phyloP scores from a whole-genome alignment of 805 yeast species.

The Pichia nanzhaoensis region DNA sequence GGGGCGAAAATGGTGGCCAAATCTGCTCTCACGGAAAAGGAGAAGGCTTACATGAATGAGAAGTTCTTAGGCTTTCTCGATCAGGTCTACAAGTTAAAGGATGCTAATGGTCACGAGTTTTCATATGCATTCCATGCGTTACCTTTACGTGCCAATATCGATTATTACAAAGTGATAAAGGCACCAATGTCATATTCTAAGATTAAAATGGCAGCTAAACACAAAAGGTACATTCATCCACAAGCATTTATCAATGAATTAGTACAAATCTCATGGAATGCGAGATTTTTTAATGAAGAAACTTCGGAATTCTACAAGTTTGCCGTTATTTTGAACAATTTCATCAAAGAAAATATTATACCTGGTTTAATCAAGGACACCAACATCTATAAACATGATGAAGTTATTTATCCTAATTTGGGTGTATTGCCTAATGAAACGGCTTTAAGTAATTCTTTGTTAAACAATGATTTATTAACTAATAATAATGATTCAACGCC shows the following conservation, averaged over 20 bases:
- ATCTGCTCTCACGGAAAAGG: slow-evolving; percentile 9
- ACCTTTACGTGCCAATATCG: slow-evolving; percentile 67
- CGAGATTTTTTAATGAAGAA: slow-evolving; percentile 72
- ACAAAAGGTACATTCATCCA: slow-evolving; percentile 47
- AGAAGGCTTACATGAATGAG: slow-evolving; percentile 18
- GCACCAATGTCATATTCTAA: slow-evolving; percentile 79
- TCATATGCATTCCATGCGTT: slow-evolving; percentile 51
- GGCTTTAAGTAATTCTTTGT: neutral
- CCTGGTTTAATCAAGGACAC: slow-evolving; percentile 41
- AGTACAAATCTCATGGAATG: slow-evolving; percentile 86
- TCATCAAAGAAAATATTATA: slow-evolving; percentile 39
- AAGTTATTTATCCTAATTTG: slow-evolving; percentile 51
- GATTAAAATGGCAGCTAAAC: slow-evolving; percentile 53
- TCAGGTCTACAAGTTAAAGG: slow-evolving; percentile 21
- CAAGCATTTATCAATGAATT: slow-evolving; percentile 71
- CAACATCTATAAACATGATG: slow-evolving; percentile 29
- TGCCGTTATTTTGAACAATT: slow-evolving; percentile 55
- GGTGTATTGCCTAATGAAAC: slow-evolving; percentile 58
- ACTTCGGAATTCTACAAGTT: slow-evolving; percentile 61
- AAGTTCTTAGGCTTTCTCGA: slow-evolving; percentile 17
- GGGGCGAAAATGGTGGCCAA: neutral
- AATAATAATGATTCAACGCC: slow-evolving; percentile 4
- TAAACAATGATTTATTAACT: neutral
- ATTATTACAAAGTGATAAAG: slow-evolving; percentile 71
- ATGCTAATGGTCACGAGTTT: slow-evolving; percentile 25